A percentile compares a stretch with the other conserved stretches of the same genome.
These are phyloP conservation scores for Microdochium nivale DNA, from an alignment of 2,329 filamentous ascomycete genomes.

Conservation along the genomic window DNA sequence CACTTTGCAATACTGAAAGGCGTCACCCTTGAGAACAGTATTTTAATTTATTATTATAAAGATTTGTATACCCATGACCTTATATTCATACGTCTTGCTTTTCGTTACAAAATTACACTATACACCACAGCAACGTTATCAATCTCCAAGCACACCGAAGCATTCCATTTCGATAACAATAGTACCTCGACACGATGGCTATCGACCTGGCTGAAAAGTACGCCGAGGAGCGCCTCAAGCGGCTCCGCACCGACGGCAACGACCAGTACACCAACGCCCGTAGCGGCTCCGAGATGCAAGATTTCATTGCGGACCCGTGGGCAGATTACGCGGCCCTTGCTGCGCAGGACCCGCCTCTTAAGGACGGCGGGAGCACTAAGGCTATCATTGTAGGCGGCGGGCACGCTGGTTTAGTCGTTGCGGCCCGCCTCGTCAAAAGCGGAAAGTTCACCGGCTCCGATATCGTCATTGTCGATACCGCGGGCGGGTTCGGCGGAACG, in stretches of 20 bases:
- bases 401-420: slow-evolving; percentile 31
- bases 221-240: neutral
- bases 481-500: slow-evolving; percentile 36
- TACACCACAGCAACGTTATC: too few species aligned
- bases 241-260: neutral
- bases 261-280: neutral
- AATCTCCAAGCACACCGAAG: too few species aligned
- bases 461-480: slow-evolving; percentile 32
- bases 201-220: neutral
- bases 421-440: slow-evolving; percentile 27
- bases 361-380: neutral
- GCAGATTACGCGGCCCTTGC: neutral
- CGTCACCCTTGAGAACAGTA: too few species aligned
- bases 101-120: too few species aligned
- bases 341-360: neutral
- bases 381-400: slow-evolving; percentile 32
- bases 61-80: too few species aligned
- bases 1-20: too few species aligned
- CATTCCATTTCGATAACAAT: neutral
- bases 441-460: slow-evolving; percentile 22
- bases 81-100: too few species aligned
- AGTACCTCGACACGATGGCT: neutral
- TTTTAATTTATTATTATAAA: too few species aligned
- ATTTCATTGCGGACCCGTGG: neutral
- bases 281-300: neutral